Evolutionary conservation across 805 yeast species (phyloP).

Genomic region (Metschnikowia arizonensis): DNA sequence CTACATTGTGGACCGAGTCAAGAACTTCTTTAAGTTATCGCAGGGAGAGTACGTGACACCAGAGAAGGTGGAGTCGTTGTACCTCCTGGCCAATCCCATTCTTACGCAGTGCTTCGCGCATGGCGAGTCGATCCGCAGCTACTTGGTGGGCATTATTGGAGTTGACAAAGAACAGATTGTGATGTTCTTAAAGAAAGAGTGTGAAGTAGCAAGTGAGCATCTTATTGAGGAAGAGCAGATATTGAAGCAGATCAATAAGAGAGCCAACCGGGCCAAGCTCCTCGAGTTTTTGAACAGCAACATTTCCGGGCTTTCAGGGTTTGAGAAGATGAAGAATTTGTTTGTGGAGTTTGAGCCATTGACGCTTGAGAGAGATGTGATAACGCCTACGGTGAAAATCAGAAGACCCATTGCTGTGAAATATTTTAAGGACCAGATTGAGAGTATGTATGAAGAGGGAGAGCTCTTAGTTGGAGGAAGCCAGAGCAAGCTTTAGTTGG

Average conservation of each 20-base stretch:
- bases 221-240: slow-evolving; percentile 18
- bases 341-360: slow-evolving; percentile 27
- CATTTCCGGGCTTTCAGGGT: slow-evolving; percentile 19
- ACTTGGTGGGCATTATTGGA: slow-evolving; percentile 20
- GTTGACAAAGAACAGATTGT: slow-evolving; percentile 19
- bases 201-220: slow-evolving; percentile 8
- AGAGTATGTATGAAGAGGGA: slow-evolving; percentile 48
- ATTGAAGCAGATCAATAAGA: slow-evolving; percentile 17
- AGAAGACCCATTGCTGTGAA: slow-evolving; percentile 49
- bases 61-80: slow-evolving; percentile 66
- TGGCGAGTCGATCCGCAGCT: slow-evolving; percentile 17
- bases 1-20: slow-evolving; percentile 61
- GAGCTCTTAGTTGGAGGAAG: slow-evolving; percentile 19
- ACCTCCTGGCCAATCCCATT: slow-evolving; percentile 29
- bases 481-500: no score
- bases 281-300: slow-evolving; percentile 11
- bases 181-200: slow-evolving; percentile 16
- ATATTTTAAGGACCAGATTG: slow-evolving; percentile 38
- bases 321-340: slow-evolving; percentile 24
- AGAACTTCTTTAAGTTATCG: slow-evolving; percentile 66
- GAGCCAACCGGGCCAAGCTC: slow-evolving; percentile 15
- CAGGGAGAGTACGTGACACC: slow-evolving; percentile 65
- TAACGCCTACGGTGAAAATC: slow-evolving; percentile 31
- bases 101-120: slow-evolving; percentile 18
- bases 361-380: slow-evolving; percentile 22